Evolutionary conservation across 1,139 yeast species (phyloP).

Genomic region (Taphrina flavorubra): DNA sequence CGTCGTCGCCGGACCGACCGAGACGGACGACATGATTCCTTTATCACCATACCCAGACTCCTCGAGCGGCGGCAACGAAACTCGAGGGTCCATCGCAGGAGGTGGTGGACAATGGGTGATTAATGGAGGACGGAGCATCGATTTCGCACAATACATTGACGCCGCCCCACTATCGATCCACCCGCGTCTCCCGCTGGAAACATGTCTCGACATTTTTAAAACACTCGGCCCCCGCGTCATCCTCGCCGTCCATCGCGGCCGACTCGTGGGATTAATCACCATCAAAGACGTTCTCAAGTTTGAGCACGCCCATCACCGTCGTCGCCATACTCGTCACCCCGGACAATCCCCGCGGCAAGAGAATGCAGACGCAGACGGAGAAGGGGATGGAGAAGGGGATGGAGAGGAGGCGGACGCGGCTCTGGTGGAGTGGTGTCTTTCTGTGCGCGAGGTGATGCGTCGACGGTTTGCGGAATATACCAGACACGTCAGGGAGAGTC

Average conservation of each 20-base stretch:
- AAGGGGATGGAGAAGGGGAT: constrained; percentile 1
- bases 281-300: constrained; percentile 70
- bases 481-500: constrained; percentile 9
- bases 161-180: constrained; percentile 69
- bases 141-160: constrained; percentile 60
- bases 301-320: constrained; percentile 29
- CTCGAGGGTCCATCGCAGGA: too few species aligned
- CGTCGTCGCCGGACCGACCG: neutral
- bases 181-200: constrained; percentile 63
- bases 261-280: constrained; percentile 65
- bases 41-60: constrained; percentile 10
- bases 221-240: constrained; percentile 81
- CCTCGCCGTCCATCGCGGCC: constrained; percentile 64
- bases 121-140: constrained; percentile 41
- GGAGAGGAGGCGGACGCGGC: neutral
- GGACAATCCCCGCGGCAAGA: too few species aligned
- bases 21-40: constrained; percentile 14
- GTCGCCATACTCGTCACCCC: neutral
- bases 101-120: too few species aligned
- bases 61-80: too few species aligned
- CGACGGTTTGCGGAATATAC: constrained; percentile 5
- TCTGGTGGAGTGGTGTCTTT: neutral
- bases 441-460: neutral
- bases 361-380: too few species aligned
- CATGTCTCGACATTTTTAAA: constrained; percentile 70